Base-by-base conservation (phyloP, 2,329 filamentous ascomycete species). In the Fusarium musae region DNA sequence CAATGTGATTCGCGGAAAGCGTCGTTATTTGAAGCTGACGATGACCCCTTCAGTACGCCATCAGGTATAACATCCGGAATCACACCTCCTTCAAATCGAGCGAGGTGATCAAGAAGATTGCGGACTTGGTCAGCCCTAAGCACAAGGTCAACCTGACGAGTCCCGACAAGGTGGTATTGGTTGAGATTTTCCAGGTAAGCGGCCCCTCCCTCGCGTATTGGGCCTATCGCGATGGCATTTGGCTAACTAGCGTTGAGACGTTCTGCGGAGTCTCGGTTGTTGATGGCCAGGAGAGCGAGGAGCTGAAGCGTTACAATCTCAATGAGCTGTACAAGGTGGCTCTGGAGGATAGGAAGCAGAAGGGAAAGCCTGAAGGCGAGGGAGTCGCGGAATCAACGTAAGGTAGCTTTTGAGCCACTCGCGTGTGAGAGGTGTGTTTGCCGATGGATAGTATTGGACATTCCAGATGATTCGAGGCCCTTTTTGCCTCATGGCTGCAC, bases 201-300 rank as follows among this genome's bases (percentile, higher is more conserved):
- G 66, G 59, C 63, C 40, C 59, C 62, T 59, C 36, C 54, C 59
- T 75, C 67, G 63, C 64, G 60, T 70, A 58, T 69, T 74, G 54
- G 63, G 62, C 75, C 69, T 75, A 69, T 77, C 58, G 46, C 54
- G 13, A 36, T 57, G 57, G 46, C 54, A 70, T 54, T 57, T 50
- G 62, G 59, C 76, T 78, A 63, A 78, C 73, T 72, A 64, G 73
- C 63, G 60, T 68, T n/a, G 59, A 95, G 93, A 91, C 90, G 62
- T 87, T 93, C 44, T 92, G 92, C 77, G 93, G 93, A 28, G 91
- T 96, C 85, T 94, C 93, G 72, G 93, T 96, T 39, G 92, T 96
- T 8, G 90, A 91, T 69, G 87, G 89, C 19, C 79, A 78, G 47
- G 90, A 93, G 78, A 96, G 92, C 86, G 92, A 94, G 56, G 85